These are phyloP conservation scores for Pleurotus sapidus DNA, from an alignment of 768 basidiomycete species.

Conservation along the genomic window DNA sequence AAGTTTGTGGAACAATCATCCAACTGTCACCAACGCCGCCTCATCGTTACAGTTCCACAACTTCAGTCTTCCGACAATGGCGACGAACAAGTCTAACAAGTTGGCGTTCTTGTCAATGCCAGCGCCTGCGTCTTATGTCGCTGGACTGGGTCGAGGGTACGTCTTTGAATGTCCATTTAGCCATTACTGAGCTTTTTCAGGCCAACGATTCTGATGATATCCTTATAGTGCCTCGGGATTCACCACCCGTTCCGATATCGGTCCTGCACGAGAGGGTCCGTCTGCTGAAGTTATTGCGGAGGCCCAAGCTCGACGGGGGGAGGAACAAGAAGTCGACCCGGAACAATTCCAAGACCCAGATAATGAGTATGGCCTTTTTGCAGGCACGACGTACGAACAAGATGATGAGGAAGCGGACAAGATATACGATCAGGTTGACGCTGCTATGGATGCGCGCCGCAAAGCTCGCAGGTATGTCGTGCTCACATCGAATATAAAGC, in stretches of 20 bases:
- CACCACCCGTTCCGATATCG: constrained; percentile 98
- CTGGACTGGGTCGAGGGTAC: constrained; percentile 96
- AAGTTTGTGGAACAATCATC: too few relatives aligned
- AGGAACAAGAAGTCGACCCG: constrained; percentile 84
- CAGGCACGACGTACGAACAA: constrained; percentile 92
- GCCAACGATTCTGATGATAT: neutral
- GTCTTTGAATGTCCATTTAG: constrained; percentile 20
- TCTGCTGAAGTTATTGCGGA: constrained; percentile 92
- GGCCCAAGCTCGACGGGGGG: constrained; percentile 81
- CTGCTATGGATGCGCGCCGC: constrained; percentile 85
- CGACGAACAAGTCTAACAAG: constrained; percentile 65
- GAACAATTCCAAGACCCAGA: constrained; percentile 97
- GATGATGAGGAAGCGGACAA: constrained; percentile 97
- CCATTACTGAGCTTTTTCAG: constrained; percentile 7
- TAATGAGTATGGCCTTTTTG: constrained; percentile 94
- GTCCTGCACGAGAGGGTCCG: constrained; percentile 93
- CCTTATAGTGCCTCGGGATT: constrained; percentile 85
- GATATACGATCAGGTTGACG: constrained; percentile 92
- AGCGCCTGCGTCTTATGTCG: constrained; percentile 95
- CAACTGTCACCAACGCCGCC: too few relatives aligned
- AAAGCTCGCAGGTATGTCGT: constrained; percentile 63
- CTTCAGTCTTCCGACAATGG: constrained; percentile 19
- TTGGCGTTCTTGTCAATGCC: constrained; percentile 88
- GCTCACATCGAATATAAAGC: constrained; percentile 13
- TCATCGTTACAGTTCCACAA: too few relatives aligned